Evolutionary conservation across 1,139 yeast genomes (phyloP), one percentile per base, ranked within the genome.

Genomic region (Taphrina wiesneri): DNA sequence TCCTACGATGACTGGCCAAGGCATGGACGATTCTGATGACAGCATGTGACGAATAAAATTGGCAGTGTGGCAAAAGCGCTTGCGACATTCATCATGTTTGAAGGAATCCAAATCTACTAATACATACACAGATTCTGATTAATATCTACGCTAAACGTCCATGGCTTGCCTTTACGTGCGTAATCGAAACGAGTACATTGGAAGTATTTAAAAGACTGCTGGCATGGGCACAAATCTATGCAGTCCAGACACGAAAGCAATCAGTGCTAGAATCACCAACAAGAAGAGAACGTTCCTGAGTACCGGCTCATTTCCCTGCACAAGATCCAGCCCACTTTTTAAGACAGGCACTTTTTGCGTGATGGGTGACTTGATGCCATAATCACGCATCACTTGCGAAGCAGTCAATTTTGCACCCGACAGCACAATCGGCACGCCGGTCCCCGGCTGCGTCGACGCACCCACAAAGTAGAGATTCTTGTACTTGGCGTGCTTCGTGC

Each of bases 391-490:
- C 47, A 57, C 32, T n/a, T 63, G 63, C 9, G 59, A 25, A 1
- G 59, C 41, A 36, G 66, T 47, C 53, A 67, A 36, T 25, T 39
- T 23, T 46, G 69, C 66, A 11, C 68, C 56, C 28, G 63, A 46
- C 34, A 63, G 32, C 51, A 63, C 66, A 21, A 63, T 63, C 23
- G 66, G 66, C 19, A 63, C 66, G 4, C 66, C 66, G 13, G 66
- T 63, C 11, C 66, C 66, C 26, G 66, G 66, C 51, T 63, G 66
- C 39, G 63, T 56, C 19, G 63, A 56, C 11, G 66, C 66, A n/a
- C 66, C 66, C 17, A 63, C 66, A 45, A 63, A 63, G 59, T 63
- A 63, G 28, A 63, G 39, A 25, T 63, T 23, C 52, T 47, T 47
- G 36, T 56, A 63, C 26, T 34, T 32, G 15, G 46, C 52, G 32